phyloP scores from a whole-genome alignment of 371 early-diverging fungal genomes.

The Massospora cicadina region DNA sequence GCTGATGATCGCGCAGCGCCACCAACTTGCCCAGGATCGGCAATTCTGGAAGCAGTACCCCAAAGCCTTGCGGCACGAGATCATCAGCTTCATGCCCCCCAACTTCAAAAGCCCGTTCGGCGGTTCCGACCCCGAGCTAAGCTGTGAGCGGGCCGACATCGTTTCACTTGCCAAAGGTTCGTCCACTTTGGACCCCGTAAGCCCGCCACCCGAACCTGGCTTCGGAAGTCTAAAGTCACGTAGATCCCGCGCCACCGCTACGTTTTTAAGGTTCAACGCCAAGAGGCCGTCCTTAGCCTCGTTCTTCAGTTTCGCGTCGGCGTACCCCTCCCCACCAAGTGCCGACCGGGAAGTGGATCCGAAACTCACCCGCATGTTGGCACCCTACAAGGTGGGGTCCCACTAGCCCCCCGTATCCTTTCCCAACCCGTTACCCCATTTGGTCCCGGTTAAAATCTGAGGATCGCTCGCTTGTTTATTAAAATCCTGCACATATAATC shows the following conservation, averaged over 20 bases:
- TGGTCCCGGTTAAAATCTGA: too few relatives aligned
- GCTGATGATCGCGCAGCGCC: slow-evolving; percentile 28
- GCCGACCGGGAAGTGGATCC: neutral
- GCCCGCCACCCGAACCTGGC: neutral
- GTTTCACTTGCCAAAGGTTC: neutral
- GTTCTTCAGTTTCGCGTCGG: neutral
- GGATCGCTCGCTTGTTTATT: too few relatives aligned
- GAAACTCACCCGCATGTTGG: neutral
- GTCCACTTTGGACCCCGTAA: neutral
- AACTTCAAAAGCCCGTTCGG: slow-evolving; percentile 4
- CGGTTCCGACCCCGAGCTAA: neutral
- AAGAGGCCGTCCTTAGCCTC: neutral
- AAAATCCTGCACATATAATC: too few relatives aligned
- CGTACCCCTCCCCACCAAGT: neutral
- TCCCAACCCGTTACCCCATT: too few relatives aligned
- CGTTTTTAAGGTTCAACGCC: neutral
- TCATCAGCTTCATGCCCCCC: slow-evolving; percentile 8
- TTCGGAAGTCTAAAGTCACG: neutral
- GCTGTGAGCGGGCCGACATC: neutral
- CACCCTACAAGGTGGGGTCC: neutral
- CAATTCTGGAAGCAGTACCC: slow-evolving; percentile 7
- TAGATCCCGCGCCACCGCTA: neutral
- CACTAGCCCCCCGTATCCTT: neutral
- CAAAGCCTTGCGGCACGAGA: neutral
- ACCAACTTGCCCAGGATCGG: neutral